phyloP scores from a whole-genome alignment of 192 early-diverging fungal species.

The Coemansia sp. region DNA sequence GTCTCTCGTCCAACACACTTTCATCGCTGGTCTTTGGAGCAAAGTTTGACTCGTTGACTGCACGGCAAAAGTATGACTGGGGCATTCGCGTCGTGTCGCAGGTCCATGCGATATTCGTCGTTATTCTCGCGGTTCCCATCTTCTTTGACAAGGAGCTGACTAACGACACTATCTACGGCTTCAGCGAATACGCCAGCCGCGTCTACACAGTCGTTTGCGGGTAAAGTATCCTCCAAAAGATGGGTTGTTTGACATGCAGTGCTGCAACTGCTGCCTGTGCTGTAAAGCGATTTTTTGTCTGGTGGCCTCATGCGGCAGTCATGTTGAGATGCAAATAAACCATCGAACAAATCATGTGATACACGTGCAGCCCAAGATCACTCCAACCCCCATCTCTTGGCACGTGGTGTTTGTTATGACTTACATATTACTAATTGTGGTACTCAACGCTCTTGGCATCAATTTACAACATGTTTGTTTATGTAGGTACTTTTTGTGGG shows the following conservation, averaged over 20 bases:
- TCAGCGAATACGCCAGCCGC: conserved; percentile 62
- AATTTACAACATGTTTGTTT: background rate
- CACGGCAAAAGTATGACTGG: conserved; percentile 64
- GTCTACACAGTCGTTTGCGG: conserved; percentile 84
- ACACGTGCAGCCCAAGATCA: conserved; percentile 14
- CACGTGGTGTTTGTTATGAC: background rate
- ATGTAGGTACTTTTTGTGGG: conserved; percentile 90
- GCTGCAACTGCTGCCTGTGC: background rate
- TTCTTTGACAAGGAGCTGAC: conserved; percentile 63
- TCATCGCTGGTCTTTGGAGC: conserved; percentile 64
- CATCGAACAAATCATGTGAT: no score
- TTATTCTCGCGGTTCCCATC: conserved; percentile 62
- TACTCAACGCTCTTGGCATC: background rate
- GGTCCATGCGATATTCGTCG: conserved; percentile 68
- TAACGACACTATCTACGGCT: conserved; percentile 68
- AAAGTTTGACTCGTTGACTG: conserved; percentile 60
- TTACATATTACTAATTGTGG: background rate
- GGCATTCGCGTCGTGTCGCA: conserved; percentile 79
- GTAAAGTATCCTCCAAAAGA: conserved; percentile 48
- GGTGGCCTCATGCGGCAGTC: background rate
- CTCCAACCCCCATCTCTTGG: background rate
- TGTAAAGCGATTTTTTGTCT: background rate
- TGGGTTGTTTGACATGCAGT: background rate
- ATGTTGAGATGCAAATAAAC: conserved; percentile 1
- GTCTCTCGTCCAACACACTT: conserved; percentile 59